Base-by-base conservation (phyloP, 2,329 filamentous ascomycete genomes). In the Xylaria sp. region DNA sequence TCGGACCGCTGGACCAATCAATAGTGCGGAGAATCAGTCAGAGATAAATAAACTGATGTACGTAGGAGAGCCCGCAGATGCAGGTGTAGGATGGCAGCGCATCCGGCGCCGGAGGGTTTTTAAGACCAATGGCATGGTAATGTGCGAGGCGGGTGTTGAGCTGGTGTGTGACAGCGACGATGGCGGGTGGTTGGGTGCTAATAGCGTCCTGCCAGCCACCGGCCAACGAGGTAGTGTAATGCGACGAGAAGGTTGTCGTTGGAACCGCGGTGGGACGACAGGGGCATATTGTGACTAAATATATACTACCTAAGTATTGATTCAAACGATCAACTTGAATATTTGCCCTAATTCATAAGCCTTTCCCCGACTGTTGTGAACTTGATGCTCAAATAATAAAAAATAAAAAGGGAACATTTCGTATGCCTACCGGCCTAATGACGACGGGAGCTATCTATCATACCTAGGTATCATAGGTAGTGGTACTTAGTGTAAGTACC, bases 121-220 rank as follows among this genome's bases (percentile, higher is more conserved):
- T 67, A 72, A 70, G 59, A 44, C 68, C 55, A 65, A 61, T 65
- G 50, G 66, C 68, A 70, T 70, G 10, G 20, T 31, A 72, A 70
- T 67, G 68, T 33, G 62, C 68, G 68, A 69, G 70, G 70, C 70
- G 66, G 70, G 70, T 68, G 58, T 63, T 49, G 45, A 61, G 57
- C 53, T 62, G 55, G 31, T 61, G 54, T 44, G 62, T 58, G 61
- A 57, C 44, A 36, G 54, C 61, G 56, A 56, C 58, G 66, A 66
- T 64, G 68, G 17, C 42, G 61, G 69, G 67, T 65, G 65, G 65
- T 70, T 67, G 67, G 67, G 67, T 55, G 27, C 39, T 49, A 25
- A 47, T 36, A 17, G 58, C 27, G 17, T 25, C 39, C 45, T 39
- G 54, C 69, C 69, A 71, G 69, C 69, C 69, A 71, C 69, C 68